phyloP scores from a whole-genome alignment of 768 basidiomycete species.

The Hericium coralloides region DNA sequence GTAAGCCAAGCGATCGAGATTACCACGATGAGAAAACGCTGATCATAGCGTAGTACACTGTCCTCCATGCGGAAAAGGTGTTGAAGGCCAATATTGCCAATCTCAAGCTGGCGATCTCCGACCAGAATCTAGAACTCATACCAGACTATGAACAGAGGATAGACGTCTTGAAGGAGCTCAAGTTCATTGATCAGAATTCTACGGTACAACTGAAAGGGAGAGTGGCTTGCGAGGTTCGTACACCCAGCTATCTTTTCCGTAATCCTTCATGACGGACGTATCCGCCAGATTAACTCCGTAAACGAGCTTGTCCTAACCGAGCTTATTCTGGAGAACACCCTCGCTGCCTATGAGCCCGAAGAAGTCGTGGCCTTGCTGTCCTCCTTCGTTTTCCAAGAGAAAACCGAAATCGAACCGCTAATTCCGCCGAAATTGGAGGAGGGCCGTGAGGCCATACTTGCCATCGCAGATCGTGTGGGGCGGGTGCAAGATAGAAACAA shows the following conservation, averaged over 20 bases:
- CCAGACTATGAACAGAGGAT: slow-evolving; percentile 97
- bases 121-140: slow-evolving; percentile 92
- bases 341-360: slow-evolving; percentile 85
- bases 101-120: slow-evolving; percentile 82
- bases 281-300: slow-evolving; percentile 87
- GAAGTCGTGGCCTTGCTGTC: slow-evolving; percentile 95
- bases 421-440: slow-evolving; percentile 73
- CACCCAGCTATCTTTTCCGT: neutral
- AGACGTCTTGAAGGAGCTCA: slow-evolving; percentile 80
- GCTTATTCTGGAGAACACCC: slow-evolving; percentile 90
- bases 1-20: slow-evolving; percentile 35
- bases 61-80: slow-evolving; percentile 67
- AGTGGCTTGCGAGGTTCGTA: slow-evolving; percentile 89
- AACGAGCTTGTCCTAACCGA: slow-evolving; percentile 95
- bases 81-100: slow-evolving; percentile 65
- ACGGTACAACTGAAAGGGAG: slow-evolving; percentile 94
- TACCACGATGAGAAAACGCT: slow-evolving; percentile 4
- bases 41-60: slow-evolving; percentile 47
- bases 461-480: slow-evolving; percentile 71
- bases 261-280: neutral
- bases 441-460: slow-evolving; percentile 70
- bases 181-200: slow-evolving; percentile 92
- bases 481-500: slow-evolving; percentile 73
- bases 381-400: slow-evolving; percentile 97
- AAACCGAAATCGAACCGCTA: slow-evolving; percentile 82